Percentiles rank a stretch among this genome's conserved stretches.
Conservation (phyloP, 2,329 filamentous ascomycete genomes). For the Paramyrothecium roridum region DNA sequence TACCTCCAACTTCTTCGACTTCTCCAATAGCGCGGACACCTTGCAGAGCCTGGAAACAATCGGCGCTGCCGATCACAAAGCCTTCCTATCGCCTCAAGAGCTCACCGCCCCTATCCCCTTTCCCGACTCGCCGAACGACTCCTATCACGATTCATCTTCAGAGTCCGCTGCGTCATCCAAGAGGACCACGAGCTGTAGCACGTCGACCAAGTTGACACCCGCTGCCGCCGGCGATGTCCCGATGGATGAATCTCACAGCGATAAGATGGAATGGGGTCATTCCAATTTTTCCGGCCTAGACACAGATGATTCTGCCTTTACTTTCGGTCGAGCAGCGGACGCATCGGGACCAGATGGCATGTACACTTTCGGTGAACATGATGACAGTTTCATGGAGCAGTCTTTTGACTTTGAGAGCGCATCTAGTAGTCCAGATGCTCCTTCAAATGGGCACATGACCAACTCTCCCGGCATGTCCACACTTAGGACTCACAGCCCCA, state of each 20-base stretch:
- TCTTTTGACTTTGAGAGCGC: constrained; percentile 58
- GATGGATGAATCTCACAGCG: constrained; percentile 38
- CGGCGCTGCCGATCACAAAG: constrained; percentile 24
- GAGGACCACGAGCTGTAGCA: constrained; percentile 42
- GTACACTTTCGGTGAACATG: constrained; percentile 27
- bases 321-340: constrained; percentile 24
- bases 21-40: constrained; percentile 33
- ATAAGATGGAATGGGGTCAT: constrained; percentile 41
- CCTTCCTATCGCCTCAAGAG: constrained; percentile 28
- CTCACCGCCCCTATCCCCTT: constrained; percentile 31
- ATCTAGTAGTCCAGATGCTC: constrained; percentile 51
- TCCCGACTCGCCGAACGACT: constrained; percentile 37
- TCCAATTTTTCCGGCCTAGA: constrained; percentile 27
- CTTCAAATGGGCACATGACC: constrained; percentile 12
- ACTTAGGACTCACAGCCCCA: constrained; percentile 30
- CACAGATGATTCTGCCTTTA: constrained; percentile 34
- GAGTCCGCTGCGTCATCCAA: constrained; percentile 48
- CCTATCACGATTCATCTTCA: constrained; percentile 47
- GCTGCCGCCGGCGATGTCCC: constrained; percentile 37
- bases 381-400: constrained; percentile 43
- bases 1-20: constrained; percentile 29
- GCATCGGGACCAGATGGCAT: constrained; percentile 22
- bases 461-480: constrained; percentile 40
- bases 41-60: constrained; percentile 29
- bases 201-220: constrained; percentile 34